Evolutionary conservation across 495 filamentous ascomycete genomes (phyloP).

Genomic region (Lepraria neglecta): DNA sequence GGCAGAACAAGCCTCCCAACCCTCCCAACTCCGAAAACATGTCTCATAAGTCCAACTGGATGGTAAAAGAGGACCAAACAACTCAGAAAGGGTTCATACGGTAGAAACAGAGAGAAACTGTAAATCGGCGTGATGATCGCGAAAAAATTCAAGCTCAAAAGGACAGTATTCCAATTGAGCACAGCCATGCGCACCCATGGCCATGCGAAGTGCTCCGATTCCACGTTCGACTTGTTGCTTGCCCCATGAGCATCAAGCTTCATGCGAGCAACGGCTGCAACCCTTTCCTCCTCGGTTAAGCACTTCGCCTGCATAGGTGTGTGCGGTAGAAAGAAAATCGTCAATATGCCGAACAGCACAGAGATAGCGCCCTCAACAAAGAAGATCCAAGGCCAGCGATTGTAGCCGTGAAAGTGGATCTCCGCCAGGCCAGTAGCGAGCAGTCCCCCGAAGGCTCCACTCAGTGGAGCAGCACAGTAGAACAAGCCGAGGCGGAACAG

Average conservation of each 20-base stretch:
- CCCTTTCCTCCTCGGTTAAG: conserved; percentile 35
- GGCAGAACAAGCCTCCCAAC: background rate
- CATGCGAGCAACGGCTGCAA: conserved; percentile 36
- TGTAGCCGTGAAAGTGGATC: conserved; percentile 38
- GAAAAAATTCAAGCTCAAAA: conserved; percentile 23
- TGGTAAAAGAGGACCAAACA: background rate
- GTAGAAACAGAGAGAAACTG: conserved; percentile 43
- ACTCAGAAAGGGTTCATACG: background rate
- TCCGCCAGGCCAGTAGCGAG: conserved; percentile 47
- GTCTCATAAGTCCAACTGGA: background rate
- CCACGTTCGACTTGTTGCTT: conserved; percentile 33
- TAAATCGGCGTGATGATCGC: conserved; percentile 33
- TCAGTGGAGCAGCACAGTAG: conserved; percentile 58
- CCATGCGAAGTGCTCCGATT: conserved; percentile 43
- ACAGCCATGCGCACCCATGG: conserved; percentile 37
- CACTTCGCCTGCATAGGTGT: conserved; percentile 40
- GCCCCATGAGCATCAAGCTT: conserved; percentile 39
- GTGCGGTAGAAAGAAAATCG: conserved; percentile 43
- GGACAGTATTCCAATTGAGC: conserved; percentile 38
- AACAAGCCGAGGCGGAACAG: conserved; percentile 47
- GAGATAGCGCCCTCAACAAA: conserved; percentile 36
- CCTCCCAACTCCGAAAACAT: background rate
- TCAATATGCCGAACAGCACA: conserved; percentile 36
- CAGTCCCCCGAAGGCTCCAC: conserved; percentile 59
- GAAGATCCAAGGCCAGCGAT: conserved; percentile 39